phyloP scores from a whole-genome alignment of 129 eudicot species.

The carrot (Daucus carota) region DNA sequence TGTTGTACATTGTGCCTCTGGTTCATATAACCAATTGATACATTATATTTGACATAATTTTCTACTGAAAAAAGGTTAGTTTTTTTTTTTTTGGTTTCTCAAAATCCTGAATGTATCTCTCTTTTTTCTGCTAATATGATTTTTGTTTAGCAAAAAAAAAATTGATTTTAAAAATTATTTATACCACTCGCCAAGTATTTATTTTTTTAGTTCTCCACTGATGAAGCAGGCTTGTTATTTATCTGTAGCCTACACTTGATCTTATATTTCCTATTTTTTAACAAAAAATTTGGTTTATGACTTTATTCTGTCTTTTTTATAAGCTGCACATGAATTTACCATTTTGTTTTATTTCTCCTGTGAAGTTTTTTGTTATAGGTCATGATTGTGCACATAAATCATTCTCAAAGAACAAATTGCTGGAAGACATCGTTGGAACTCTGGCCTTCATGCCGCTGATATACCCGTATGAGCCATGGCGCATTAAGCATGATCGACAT shows the following conservation, averaged over 20 bases:
- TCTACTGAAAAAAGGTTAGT: not conserved
- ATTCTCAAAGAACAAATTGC: constrained; percentile 82
- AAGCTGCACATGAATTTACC: not conserved
- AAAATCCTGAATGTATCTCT: not conserved
- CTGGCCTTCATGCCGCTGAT: constrained; percentile 82
- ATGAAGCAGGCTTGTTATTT: not conserved
- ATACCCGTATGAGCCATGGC: constrained; percentile 97
- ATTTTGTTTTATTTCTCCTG: constrained; percentile 15
- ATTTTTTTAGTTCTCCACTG: not conserved
- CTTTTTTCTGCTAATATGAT: not conserved
- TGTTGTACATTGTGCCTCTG: not conserved
- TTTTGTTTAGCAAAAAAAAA: no score
- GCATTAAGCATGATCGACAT: constrained; percentile 92
- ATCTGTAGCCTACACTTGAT: not conserved
- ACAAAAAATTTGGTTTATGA: not conserved
- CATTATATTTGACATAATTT: not conserved
- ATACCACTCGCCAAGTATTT: not conserved
- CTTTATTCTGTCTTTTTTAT: not conserved
- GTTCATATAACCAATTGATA: not conserved
- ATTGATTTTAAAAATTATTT: no score
- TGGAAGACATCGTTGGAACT: constrained; percentile 96
- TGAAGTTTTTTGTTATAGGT: constrained; percentile 94
- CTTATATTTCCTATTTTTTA: not conserved
- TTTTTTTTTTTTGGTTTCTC: not conserved
- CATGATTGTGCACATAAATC: constrained; percentile 99